Evolutionary conservation across 306 rosid genomes (phyloP), one percentile per base, ranked within the genome.

Genomic region (Carpinus viminea): DNA sequence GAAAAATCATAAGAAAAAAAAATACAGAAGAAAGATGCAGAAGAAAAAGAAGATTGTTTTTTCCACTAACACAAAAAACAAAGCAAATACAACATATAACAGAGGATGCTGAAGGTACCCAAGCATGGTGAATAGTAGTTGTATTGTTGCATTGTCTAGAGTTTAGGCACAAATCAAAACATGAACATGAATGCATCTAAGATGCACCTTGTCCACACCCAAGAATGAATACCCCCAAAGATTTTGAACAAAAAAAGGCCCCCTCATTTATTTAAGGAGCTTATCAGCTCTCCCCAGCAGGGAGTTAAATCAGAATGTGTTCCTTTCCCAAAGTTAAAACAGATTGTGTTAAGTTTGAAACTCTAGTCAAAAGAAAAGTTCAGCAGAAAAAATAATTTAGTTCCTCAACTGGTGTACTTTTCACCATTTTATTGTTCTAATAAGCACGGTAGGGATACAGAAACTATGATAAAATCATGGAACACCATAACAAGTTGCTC

Each of bases 221-320:
- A 48, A 11, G 4, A 15, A 48, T 2, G 4, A 48, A 11, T 10
- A 13, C 52, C 15, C 52, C 52, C 12, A 48, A 48, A 11, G 2
- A 48, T 48, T 48, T 48, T 48, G 52, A 48, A 10, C 2, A 11
- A 48, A 48, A 48, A 10, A 48, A 48, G 12, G 52, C 15, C 4
- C 13, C 52, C 52, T 3, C 52, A 11, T 12, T 48, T 48, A 48
- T 11, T 48, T 48, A 47, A 93, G 60, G 47, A 91, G 82, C n/a
- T 51, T 75, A 8, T 59, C 64, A 12, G 83, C 78, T 46, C 68
- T 65, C 18, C 94, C 94, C 74, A 81, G 89, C 3, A 74, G 80
- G n/a, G 90, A 82, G 74, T 85, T 31, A 31, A 31, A 31, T 31
- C 34, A 31, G 34, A 31, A 31, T 31, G 34, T 31, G 34, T 31